Percentiles rank a stretch among this genome's conserved stretches.
phyloP scores from a whole-genome alignment of 495 filamentous ascomycete species.

The Immersiella caudata region DNA sequence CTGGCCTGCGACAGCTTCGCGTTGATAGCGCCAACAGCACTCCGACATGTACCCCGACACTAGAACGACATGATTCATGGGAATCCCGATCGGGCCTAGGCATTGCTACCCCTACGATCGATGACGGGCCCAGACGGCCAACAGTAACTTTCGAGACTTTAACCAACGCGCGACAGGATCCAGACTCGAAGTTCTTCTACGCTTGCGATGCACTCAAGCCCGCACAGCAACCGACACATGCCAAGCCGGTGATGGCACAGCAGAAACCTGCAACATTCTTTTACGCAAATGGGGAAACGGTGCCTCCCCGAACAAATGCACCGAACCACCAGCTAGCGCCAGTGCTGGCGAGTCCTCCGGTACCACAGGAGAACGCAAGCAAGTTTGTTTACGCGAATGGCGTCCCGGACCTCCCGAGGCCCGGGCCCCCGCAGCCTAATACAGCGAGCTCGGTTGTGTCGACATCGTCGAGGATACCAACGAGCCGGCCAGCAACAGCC shows the following conservation, averaged over 20 bases:
- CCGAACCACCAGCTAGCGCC: constrained; percentile 40
- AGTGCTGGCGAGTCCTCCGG: constrained; percentile 33
- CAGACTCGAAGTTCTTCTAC: constrained; percentile 73
- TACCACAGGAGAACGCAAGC: constrained; percentile 42
- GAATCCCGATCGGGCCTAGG: constrained; percentile 44
- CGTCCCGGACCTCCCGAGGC: constrained; percentile 43
- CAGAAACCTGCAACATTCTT: constrained; percentile 58
- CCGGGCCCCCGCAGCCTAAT: constrained; percentile 33
- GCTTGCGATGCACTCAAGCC: constrained; percentile 67
- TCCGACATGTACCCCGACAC: constrained; percentile 57
- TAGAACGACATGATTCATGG: constrained; percentile 45
- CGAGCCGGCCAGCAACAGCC: constrained; percentile 32
- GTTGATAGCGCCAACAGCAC: constrained; percentile 66
- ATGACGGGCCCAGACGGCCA: constrained; percentile 32
- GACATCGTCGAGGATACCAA: constrained; percentile 41
- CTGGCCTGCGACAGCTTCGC: constrained; percentile 65
- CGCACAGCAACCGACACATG: constrained; percentile 30
- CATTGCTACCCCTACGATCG: constrained; percentile 34
- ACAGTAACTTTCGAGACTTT: constrained; percentile 39
- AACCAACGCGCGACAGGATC: constrained; percentile 32
- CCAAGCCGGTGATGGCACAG: constrained; percentile 27
- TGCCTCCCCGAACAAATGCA: constrained; percentile 31
- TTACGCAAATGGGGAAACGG: constrained; percentile 52
- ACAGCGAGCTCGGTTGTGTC: constrained; percentile 48
- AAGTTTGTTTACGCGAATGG: constrained; percentile 82